Evolutionary conservation across 1,139 yeast species (phyloP).

Genomic region (Zygosaccharomyces sapae): DNA sequence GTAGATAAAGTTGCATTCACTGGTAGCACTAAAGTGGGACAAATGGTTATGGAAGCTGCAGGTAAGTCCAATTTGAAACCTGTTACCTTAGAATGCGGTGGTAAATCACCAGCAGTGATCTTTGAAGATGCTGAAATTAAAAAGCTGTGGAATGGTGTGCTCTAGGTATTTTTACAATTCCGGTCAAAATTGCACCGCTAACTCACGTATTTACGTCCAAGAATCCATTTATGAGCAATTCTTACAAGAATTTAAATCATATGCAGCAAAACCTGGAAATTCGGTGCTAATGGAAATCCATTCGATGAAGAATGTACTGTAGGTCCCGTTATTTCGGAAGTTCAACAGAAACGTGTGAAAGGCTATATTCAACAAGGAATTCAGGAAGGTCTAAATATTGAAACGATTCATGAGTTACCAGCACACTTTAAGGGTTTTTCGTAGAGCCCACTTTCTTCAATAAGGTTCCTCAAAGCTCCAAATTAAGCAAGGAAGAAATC

Average conservation of each 20-base stretch:
- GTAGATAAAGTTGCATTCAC: slow-evolving; percentile 69
- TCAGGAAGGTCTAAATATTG: slow-evolving; percentile 44
- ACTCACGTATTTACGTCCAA: slow-evolving; percentile 77
- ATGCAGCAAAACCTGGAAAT: slow-evolving; percentile 48
- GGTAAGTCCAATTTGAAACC: slow-evolving; percentile 66
- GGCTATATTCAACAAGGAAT: slow-evolving; percentile 64
- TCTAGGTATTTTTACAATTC: slow-evolving; percentile 76
- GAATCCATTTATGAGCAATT: slow-evolving; percentile 62
- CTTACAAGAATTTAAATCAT: slow-evolving; percentile 45
- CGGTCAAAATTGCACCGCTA: slow-evolving; percentile 91
- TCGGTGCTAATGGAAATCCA: slow-evolving; percentile 46
- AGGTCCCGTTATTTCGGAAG: slow-evolving; percentile 75
- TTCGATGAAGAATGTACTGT: slow-evolving; percentile 54
- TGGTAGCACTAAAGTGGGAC: slow-evolving; percentile 58
- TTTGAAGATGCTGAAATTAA: slow-evolving; percentile 74
- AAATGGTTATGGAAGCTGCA: slow-evolving; percentile 47
- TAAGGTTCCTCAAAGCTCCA: slow-evolving; percentile 56
- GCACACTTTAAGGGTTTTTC: slow-evolving; percentile 52
- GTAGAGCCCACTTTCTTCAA: slow-evolving; percentile 67
- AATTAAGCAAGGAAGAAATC: slow-evolving; percentile 66
- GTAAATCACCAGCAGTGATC: slow-evolving; percentile 72
- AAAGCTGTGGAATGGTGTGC: slow-evolving; percentile 85
- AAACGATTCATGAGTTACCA: slow-evolving; percentile 42
- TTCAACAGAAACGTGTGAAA: slow-evolving; percentile 50
- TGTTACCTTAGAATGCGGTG: slow-evolving; percentile 88